Evolutionary conservation across 768 basidiomycete species (phyloP), one percentile per base, ranked within the genome.

Genomic region (Clitopilus passeckerianus): DNA sequence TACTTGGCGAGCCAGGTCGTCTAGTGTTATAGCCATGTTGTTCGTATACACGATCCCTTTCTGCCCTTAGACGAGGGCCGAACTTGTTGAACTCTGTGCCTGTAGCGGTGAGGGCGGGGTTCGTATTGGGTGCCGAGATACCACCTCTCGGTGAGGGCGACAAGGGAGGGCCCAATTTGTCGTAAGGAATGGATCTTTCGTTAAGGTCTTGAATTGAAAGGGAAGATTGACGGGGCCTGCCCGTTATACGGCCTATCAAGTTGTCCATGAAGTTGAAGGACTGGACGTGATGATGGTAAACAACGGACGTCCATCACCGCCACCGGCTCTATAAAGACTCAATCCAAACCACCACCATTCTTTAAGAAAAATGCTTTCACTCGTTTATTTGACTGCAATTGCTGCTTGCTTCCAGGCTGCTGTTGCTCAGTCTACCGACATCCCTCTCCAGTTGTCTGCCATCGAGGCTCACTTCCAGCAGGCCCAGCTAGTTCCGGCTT

Each of bases 81-180:
- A 79, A 83, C 64, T 82, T 78, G 71, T 87, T 91, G 67, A 90
- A 74, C 61, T 90, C 89, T 9, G 87, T 86, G 37, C 91, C 91
- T 64, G 83, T 77, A 46, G 80, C 60, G 1, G 90, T 90, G 58
- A 93, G 83, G 12, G 86, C 84, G 6, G 91, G 91, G 66, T 93
- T 93, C 23, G 91, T 91, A 66, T 89, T 87, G 7, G 91, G 91
- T 5, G 91, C 91, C 30, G 90, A 92, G 63, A 93, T 93, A 54
- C 80, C 27, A 7, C 27, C 81, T 68, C 80, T 77, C 37, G 87
- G 72, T 37, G 86, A 65, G 23, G 89, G 89, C 53, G 87, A 82
- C 57, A 82, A 81, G 35, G 81, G 74, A n/a, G 82, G 73, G 20
- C 77, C 77, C 34, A 88, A 77, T 68, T 79, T 83, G 75, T 90